Conservation (phyloP, 495 filamentous ascomycete species). For the Penicillium paradoxum region DNA sequence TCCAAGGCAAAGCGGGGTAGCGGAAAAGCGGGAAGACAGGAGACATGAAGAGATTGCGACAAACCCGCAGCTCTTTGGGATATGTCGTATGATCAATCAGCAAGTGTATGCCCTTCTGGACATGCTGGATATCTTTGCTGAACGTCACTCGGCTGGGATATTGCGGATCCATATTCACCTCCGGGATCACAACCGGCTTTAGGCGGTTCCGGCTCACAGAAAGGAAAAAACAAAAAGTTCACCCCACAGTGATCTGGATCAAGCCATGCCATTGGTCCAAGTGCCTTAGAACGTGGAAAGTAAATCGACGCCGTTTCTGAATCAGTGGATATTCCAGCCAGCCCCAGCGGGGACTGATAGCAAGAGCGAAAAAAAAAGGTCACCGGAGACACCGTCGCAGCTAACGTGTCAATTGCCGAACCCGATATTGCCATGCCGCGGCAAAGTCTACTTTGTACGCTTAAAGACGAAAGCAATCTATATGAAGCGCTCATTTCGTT, state of each 20-base stretch:
- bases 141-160: not conserved
- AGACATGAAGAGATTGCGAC: not conserved
- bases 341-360: not conserved
- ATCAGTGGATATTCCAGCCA: not conserved
- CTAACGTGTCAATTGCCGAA: not conserved
- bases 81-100: not conserved
- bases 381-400: not conserved
- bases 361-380: not conserved
- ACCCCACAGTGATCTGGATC: not conserved
- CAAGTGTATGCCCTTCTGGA: too few species aligned
- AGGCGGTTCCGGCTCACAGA: not conserved
- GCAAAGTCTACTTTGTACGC: not conserved
- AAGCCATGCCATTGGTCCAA: not conserved
- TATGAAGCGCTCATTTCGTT: conserved; percentile 1
- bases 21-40: conserved; percentile 1
- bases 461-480: not conserved
- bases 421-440: not conserved
- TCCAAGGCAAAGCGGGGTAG: not conserved
- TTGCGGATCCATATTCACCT: not conserved
- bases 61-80: not conserved
- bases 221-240: not conserved
- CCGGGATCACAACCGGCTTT: not conserved
- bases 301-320: not conserved
- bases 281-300: not conserved
- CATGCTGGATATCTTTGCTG: not conserved